These are phyloP conservation scores for Globisporangium cederbergense DNA, from an alignment of 352 stramenopile genomes.

Conservation along the genomic window DNA sequence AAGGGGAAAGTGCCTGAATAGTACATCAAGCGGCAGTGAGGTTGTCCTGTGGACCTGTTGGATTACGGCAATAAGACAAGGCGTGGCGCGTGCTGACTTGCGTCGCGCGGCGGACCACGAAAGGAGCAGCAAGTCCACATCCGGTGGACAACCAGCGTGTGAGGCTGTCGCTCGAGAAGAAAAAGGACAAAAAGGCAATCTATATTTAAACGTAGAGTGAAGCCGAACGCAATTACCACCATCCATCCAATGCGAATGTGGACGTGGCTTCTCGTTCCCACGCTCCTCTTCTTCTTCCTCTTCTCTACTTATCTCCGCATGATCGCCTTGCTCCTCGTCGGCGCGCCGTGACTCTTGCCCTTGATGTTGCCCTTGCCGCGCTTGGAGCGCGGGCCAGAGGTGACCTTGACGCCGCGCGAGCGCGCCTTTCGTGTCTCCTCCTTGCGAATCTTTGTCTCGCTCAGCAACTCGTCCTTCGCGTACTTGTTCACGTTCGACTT, in stretches of 20 bases:
- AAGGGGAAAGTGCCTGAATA: too few relatives aligned
- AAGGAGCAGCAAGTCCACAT: too few relatives aligned
- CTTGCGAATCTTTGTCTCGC: constrained; percentile 79
- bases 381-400: constrained; percentile 26
- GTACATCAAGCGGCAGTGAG: too few relatives aligned
- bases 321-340: constrained; percentile 80
- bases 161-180: background rate
- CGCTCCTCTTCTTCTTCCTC: background rate
- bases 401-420: constrained; percentile 72
- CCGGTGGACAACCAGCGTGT: background rate
- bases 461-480: constrained; percentile 76
- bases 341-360: constrained; percentile 79
- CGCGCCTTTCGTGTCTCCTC: constrained; percentile 82
- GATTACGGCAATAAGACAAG: too few relatives aligned
- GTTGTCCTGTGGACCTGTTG: too few relatives aligned
- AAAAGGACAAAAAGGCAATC: constrained; percentile 5
- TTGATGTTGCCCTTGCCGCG: constrained; percentile 36
- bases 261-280: background rate
- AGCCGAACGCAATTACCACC: background rate
- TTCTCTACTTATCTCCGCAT: constrained; percentile 40
- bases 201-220: background rate
- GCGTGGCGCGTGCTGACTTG: too few relatives aligned
- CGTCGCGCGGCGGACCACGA: too few relatives aligned
- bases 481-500: constrained; percentile 67
- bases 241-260: background rate